Base-by-base conservation (phyloP, 2,329 filamentous ascomycete species). In the Trichocomaceae sp. region DNA sequence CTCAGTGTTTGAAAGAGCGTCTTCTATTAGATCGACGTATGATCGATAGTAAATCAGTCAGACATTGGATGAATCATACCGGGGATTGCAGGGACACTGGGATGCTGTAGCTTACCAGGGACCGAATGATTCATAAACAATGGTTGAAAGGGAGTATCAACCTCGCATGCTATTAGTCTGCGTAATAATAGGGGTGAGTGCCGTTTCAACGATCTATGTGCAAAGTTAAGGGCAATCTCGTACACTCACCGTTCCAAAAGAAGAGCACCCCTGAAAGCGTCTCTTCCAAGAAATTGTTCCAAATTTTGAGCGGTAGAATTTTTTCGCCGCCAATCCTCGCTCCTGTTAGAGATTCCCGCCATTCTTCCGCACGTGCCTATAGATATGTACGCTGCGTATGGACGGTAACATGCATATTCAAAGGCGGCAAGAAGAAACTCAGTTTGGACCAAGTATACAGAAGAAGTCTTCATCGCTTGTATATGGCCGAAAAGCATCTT, bases 371-470 rank as follows among this genome's bases (percentile, higher is more conserved):
- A 50, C 8, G n/a, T 42, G 12, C 48, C 48, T 29, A 50, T 39
- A 26, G 48, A 50, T 10, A 50, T 13, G 17, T 50, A 13, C 15
- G 48, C 48, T 13, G 48, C 48, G 31, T 41, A 19, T 13, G 48
- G 48, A 22, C n/a, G 37, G 17, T 15, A 37, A 42, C 48, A 42
- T 17, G 37, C 48, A 42, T 50, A 50, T 39, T 50, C 48, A 29
- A 29, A 44, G 3, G 19, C 22, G 22, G 48, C 48, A 39, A 50
- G 22, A 39, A 50, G n/a, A 26, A 50, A 22, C 3, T 37, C 20
- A 20, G 48, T 37, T 26, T 50, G 48, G 5, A 50, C 3, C 29
- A 50, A 17, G 15, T 37, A 26, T n/a, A 50, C 17, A 6, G 48
- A 50, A 17, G 13, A 41, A n/a, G 22, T 23, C 10, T 44, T 17